phyloP scores from a whole-genome alignment of 1,139 yeast genomes.

The Scheffersomyces parashehatae region DNA sequence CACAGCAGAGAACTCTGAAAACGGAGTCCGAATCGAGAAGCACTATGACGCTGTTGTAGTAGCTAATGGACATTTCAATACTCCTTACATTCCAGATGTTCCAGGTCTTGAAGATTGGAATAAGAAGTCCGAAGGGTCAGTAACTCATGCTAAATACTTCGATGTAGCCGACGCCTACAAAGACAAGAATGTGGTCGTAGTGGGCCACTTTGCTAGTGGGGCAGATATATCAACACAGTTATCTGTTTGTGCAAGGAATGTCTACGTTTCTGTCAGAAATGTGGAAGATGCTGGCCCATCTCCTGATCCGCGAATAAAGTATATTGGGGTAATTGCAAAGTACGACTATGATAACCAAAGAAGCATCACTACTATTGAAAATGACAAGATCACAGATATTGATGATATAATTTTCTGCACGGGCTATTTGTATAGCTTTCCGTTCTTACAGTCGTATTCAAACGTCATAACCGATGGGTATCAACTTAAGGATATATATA shows the following conservation, averaged over 20 bases:
- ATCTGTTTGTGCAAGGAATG: constrained; percentile 38
- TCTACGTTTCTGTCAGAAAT: constrained; percentile 35
- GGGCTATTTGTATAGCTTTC: constrained; percentile 47
- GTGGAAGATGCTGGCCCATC: constrained; percentile 19
- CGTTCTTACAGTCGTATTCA: constrained; percentile 37
- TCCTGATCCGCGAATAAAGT: constrained; percentile 13
- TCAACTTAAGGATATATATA: constrained; percentile 35
- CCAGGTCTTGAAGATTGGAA: constrained; percentile 44
- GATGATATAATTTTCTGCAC: constrained; percentile 49
- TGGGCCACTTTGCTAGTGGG: constrained; percentile 52
- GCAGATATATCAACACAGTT: constrained; percentile 48
- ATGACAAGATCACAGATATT: constrained; percentile 25
- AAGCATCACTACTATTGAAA: constrained; percentile 30
- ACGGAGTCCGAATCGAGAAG: constrained; percentile 13
- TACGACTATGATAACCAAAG: constrained; percentile 25
- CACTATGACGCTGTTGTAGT: constrained; percentile 45
- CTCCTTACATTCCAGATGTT: constrained; percentile 46
- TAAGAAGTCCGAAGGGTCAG: constrained; percentile 22
- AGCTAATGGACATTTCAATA: constrained; percentile 52
- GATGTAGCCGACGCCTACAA: constrained; percentile 30
- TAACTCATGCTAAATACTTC: constrained; percentile 48
- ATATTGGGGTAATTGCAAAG: constrained; percentile 29
- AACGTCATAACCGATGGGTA: constrained; percentile 31
- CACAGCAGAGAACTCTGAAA: constrained; percentile 13
- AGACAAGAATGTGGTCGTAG: constrained; percentile 43